Evolutionary conservation across 2,329 filamentous ascomycete species (phyloP).

Genomic region (Tolypocladium ovalisporum): DNA sequence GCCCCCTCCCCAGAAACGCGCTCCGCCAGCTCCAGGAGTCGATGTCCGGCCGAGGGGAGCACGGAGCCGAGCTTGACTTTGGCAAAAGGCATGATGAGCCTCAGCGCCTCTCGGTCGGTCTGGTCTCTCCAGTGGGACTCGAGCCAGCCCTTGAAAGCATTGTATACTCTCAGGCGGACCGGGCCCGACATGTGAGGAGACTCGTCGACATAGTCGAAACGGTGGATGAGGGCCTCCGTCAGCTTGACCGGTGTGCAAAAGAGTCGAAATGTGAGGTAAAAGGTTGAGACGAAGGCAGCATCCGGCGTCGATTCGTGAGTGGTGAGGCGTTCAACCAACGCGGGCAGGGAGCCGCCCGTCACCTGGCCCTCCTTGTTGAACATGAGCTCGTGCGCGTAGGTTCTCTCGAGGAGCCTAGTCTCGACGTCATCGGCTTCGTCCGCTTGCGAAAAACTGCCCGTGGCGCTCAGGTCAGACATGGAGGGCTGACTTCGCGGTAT

Average conservation of each 20-base stretch:
- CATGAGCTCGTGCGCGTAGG: conserved; percentile 81
- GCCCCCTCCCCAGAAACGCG: conserved; percentile 67
- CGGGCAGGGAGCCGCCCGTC: conserved; percentile 81
- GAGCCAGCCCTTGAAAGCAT: conserved; percentile 94
- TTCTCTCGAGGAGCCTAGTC: conserved; percentile 78
- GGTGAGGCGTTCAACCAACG: conserved; percentile 87
- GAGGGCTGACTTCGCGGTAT: conserved; percentile 49
- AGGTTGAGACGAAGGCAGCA: conserved; percentile 82
- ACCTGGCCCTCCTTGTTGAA: conserved; percentile 92
- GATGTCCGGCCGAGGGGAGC: conserved; percentile 66
- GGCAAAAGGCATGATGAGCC: conserved; percentile 70
- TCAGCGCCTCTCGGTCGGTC: conserved; percentile 65
- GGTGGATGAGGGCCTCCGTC: conserved; percentile 72
- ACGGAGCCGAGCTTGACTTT: conserved; percentile 55
- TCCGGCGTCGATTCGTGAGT: conserved; percentile 90
- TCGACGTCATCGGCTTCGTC: conserved; percentile 76
- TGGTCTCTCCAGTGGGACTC: conserved; percentile 90
- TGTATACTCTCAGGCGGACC: conserved; percentile 85
- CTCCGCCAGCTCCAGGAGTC: conserved; percentile 68
- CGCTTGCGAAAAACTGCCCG: conserved; percentile 52
- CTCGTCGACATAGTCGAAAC: conserved; percentile 85
- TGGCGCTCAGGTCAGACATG: conserved; percentile 56
- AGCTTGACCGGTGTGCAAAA: conserved; percentile 77
- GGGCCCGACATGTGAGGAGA: conserved; percentile 63
- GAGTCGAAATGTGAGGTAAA: conserved; percentile 90